Conservation (phyloP, 2,329 filamentous ascomycete genomes). For the Cytospora chrysosperma region DNA sequence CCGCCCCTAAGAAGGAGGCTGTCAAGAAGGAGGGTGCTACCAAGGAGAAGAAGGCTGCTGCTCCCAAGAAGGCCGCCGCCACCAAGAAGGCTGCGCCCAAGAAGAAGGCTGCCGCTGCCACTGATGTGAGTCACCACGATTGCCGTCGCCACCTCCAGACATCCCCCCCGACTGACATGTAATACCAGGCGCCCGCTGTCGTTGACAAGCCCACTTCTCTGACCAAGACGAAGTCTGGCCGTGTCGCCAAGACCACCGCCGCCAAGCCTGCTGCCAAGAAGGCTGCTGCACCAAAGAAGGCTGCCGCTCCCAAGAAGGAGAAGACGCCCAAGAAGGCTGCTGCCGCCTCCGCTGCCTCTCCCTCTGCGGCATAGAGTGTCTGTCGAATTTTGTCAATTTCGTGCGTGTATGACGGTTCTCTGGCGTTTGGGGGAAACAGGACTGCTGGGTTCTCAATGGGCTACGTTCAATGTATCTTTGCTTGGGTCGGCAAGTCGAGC, state of each 20-base stretch:
- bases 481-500: conserved; percentile 19
- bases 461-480: conserved; percentile 25
- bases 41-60: conserved; percentile 45
- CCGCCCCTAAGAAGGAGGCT: conserved; percentile 34
- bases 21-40: conserved; percentile 35
- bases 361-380: conserved; percentile 11
- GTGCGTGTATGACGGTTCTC: conserved; percentile 25
- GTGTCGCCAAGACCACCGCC: conserved; percentile 70
- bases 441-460: conserved; percentile 30
- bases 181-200: conserved; percentile 59
- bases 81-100: conserved; percentile 41
- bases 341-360: conserved; percentile 16
- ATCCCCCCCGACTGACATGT: conserved; percentile 18
- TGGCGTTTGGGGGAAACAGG: conserved; percentile 35
- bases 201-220: conserved; percentile 69
- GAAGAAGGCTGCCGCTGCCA: conserved; percentile 7
- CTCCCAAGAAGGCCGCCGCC: conserved; percentile 46
- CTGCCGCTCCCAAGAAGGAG: conserved; percentile 47
- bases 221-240: conserved; percentile 82
- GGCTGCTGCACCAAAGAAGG: conserved; percentile 37
- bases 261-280: conserved; percentile 48
- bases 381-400: background rate
- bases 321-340: conserved; percentile 40
- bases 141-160: background rate
- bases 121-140: conserved; percentile 31